Evolutionary conservation across 805 yeast species (phyloP).

Genomic region (Saccharomycopsis sp.): DNA sequence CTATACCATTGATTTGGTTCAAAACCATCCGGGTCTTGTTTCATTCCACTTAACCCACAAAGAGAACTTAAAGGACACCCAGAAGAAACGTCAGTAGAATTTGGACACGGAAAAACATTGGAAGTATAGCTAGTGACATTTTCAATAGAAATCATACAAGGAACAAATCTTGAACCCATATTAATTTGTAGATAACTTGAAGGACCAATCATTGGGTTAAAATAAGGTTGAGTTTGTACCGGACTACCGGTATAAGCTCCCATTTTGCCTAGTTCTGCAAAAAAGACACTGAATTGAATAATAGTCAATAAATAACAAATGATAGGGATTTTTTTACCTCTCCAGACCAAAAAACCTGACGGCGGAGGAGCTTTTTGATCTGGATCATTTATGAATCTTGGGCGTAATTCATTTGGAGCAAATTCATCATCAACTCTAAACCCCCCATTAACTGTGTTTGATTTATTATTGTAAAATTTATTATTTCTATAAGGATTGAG

Average conservation of each 20-base stretch:
- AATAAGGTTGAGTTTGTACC: constrained; percentile 57
- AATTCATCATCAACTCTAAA: constrained; percentile 17
- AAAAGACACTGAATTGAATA: constrained; percentile 45
- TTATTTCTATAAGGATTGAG: constrained; percentile 16
- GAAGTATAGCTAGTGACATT: constrained; percentile 38
- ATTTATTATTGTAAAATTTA: constrained; percentile 13
- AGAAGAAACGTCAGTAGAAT: constrained; percentile 44
- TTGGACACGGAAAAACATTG: constrained; percentile 54
- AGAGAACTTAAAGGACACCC: constrained; percentile 47
- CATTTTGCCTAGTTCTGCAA: constrained; percentile 51
- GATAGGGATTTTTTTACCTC: constrained; percentile 16
- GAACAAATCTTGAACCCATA: constrained; percentile 62
- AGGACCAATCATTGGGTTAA: constrained; percentile 76
- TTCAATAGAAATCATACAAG: constrained; percentile 51
- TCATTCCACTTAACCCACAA: constrained; percentile 49
- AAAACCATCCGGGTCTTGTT: constrained; percentile 22
- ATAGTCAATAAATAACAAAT: constrained; percentile 26
- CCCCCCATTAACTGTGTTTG: constrained; percentile 14
- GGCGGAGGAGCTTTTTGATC: constrained; percentile 3
- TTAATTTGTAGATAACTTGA: constrained; percentile 54
- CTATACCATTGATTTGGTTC: constrained; percentile 62
- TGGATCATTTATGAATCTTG: constrained; percentile 3
- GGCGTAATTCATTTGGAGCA: constrained; percentile 14
- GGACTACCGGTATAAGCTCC: constrained; percentile 50
- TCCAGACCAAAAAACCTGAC: constrained; percentile 11